A percentile compares a stretch with the other conserved stretches of the same genome.
These are phyloP conservation scores for Rhododendron simsii DNA, from an alignment of 148 eudicot species.

Conservation along the genomic window DNA sequence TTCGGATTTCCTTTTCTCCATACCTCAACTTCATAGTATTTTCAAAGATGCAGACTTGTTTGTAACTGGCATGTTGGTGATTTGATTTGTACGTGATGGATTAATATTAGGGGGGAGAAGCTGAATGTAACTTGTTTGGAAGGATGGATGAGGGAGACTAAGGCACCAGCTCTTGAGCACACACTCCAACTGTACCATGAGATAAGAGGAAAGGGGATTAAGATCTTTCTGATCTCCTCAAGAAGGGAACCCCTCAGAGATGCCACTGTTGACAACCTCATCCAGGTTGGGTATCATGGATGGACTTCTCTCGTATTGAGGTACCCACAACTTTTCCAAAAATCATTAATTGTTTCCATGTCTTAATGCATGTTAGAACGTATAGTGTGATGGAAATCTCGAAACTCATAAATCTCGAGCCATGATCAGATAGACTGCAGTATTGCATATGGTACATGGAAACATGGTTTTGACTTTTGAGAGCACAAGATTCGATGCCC, in stretches of 20 bases:
- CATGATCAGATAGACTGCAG: not conserved
- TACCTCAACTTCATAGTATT: not conserved
- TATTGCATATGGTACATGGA: not conserved
- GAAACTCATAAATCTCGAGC: not conserved
- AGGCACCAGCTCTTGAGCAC: slow-evolving; percentile 46
- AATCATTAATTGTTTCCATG: not conserved
- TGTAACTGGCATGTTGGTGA: not conserved
- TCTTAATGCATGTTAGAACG: not conserved
- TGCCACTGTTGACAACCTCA: slow-evolving; percentile 47
- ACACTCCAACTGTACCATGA: slow-evolving; percentile 33
- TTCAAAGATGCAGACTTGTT: not conserved
- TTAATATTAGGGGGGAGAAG: slow-evolving; percentile 31
- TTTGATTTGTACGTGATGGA: not conserved
- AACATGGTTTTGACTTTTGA: not conserved
- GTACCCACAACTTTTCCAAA: slow-evolving; percentile 12
- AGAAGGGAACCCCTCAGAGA: slow-evolving; percentile 47
- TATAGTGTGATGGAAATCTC: not conserved
- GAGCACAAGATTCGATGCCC: not conserved
- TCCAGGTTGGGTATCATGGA: slow-evolving; percentile 48
- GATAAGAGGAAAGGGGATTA: slow-evolving; percentile 30
- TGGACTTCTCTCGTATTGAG: slow-evolving; percentile 45
- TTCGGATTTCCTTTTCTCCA: not conserved
- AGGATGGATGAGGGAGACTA: slow-evolving; percentile 37
- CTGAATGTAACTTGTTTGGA: slow-evolving; percentile 39
- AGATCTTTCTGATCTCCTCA: slow-evolving; percentile 40